Conservation (phyloP, 208 protist genomes). For the Acanthamoeba lenticulata region DNA sequence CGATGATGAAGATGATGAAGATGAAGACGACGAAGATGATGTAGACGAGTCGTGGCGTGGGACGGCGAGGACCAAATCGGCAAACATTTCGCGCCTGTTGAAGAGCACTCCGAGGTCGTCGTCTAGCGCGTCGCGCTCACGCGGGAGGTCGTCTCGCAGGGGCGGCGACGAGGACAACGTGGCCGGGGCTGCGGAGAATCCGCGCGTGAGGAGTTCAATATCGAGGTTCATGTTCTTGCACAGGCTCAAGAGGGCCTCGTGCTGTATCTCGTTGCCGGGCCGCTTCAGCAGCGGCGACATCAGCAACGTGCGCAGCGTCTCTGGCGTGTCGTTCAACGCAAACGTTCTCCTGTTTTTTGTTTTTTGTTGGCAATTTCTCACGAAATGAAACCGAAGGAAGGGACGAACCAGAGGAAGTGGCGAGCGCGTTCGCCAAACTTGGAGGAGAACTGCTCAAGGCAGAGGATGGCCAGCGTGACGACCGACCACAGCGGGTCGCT, state of each 20-base stretch:
- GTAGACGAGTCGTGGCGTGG: neutral
- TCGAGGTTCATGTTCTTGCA: conserved; percentile 38
- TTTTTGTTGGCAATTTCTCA: too few relatives aligned
- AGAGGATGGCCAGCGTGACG: neutral
- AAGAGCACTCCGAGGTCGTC: neutral
- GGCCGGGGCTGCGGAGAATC: too few relatives aligned
- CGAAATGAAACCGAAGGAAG: too few relatives aligned
- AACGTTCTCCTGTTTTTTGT: conserved; percentile 10
- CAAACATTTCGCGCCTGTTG: neutral
- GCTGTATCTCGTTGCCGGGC: neutral
- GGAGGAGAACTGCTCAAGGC: neutral
- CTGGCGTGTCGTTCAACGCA: conserved; percentile 1
- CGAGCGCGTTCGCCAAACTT: neutral
- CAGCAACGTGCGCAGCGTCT: neutral
- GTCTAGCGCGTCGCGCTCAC: neutral
- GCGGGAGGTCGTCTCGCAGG: neutral
- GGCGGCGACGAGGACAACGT: too few relatives aligned
- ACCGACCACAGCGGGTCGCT: neutral
- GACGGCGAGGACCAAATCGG: neutral
- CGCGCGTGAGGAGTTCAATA: neutral
- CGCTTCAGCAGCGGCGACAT: neutral
- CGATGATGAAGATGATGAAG: too few relatives aligned
- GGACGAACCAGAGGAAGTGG: neutral
- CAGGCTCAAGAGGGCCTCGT: neutral
- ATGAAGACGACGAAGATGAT: neutral